Conservation (phyloP, 352 stramenopile species). For the Phytophthora macrochlamydospora region DNA sequence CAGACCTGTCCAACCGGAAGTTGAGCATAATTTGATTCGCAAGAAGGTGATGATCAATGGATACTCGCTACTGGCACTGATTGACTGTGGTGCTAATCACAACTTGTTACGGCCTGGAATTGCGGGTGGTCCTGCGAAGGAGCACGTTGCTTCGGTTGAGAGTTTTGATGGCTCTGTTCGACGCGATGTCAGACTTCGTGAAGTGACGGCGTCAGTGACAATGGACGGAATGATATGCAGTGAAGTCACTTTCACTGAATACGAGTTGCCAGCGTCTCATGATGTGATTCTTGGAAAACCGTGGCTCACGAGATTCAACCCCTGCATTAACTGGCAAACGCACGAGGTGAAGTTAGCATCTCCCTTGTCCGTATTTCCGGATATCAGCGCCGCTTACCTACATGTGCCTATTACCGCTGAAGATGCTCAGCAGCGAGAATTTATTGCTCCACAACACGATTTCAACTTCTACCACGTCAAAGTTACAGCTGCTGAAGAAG, state of each 20-base stretch:
- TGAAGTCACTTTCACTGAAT: constrained; percentile 11
- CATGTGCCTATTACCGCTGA: not conserved
- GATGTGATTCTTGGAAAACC: constrained; percentile 24
- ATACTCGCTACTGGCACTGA: not conserved
- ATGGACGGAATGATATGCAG: constrained; percentile 1
- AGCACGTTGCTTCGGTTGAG: not conserved
- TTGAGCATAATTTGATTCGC: not conserved
- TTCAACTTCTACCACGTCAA: not conserved
- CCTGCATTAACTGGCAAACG: constrained; percentile 8
- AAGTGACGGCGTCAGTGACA: constrained; percentile 2
- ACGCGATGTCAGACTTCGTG: not conserved
- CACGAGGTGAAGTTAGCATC: constrained; percentile 7
- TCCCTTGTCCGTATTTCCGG: not conserved
- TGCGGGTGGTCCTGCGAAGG: not conserved
- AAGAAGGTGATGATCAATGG: not conserved
- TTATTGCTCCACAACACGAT: not conserved
- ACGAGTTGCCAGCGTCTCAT: constrained; percentile 1
- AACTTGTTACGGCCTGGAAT: not conserved
- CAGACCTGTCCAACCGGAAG: not conserved
- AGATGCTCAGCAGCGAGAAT: not conserved
- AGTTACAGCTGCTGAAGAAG: not conserved
- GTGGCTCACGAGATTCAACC: constrained; percentile 14
- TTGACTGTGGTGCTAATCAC: not conserved
- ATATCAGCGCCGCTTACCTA: not conserved
- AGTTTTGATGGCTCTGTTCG: not conserved